A percentile compares a stretch with the other conserved stretches of the same genome.
Evolutionary conservation across 768 basidiomycete genomes (phyloP).

Genomic region (Imleria badia): DNA sequence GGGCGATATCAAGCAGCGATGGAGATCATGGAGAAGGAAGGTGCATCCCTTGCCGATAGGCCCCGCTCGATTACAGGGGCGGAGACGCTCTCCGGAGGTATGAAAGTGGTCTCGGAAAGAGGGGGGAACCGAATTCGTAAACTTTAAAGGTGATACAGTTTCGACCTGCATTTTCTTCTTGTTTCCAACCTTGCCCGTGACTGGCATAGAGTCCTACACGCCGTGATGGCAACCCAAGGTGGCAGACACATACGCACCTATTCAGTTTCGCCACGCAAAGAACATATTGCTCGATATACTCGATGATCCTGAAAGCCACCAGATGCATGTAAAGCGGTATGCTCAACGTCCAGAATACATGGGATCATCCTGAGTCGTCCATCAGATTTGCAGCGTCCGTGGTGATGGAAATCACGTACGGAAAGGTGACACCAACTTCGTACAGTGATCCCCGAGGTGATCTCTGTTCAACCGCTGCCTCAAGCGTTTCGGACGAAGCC

Average conservation of each 20-base stretch:
- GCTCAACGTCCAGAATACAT: neutral
- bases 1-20: conserved; percentile 26
- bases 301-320: neutral
- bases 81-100: conserved; percentile 34
- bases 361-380: neutral
- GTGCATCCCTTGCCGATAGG: conserved; percentile 34
- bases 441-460: conserved; percentile 7
- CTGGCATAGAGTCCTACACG: neutral
- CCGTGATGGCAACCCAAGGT: neutral
- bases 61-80: conserved; percentile 36
- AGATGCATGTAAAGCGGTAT: neutral
- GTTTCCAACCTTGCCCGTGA: neutral
- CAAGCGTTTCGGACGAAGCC: neutral
- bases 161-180: too few relatives aligned
- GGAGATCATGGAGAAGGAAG: conserved; percentile 43
- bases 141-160: conserved; percentile 22
- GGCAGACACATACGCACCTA: neutral
- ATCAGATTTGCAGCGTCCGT: conserved; percentile 6
- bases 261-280: conserved; percentile 2
- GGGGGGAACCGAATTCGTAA: conserved; percentile 32
- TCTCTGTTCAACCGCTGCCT: conserved; percentile 4
- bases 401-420: neutral
- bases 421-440: conserved; percentile 5
- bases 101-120: conserved; percentile 31
- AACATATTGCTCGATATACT: conserved; percentile 2